Evolutionary conservation across 495 filamentous ascomycete species (phyloP).

Genomic region (Friedmanniomyces simplex): DNA sequence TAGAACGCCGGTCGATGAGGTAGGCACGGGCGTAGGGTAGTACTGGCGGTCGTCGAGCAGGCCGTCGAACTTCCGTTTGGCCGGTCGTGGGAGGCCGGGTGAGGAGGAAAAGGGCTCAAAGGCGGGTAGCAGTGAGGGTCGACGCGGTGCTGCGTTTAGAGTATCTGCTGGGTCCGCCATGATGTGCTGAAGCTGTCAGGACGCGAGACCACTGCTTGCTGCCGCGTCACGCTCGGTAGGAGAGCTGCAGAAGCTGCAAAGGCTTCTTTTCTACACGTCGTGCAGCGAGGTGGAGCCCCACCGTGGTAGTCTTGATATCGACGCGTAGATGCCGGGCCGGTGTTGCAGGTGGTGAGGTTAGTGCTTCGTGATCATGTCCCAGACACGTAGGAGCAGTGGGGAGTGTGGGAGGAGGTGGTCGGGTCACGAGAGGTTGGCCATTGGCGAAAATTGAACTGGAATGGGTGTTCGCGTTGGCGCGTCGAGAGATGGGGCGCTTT

Average conservation of each 20-base stretch:
- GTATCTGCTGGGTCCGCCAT: conserved; percentile 5
- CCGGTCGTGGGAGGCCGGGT: conserved; percentile 52
- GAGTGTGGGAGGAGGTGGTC: not conserved
- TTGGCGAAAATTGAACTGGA: not conserved
- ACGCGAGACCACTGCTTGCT: conserved; percentile 1
- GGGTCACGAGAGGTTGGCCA: not conserved
- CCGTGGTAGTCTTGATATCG: conserved; percentile 4
- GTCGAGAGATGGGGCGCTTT: not conserved
- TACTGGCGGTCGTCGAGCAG: conserved; percentile 47
- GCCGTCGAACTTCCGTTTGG: conserved; percentile 33
- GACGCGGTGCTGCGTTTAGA: conserved; percentile 7
- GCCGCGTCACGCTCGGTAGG: not conserved
- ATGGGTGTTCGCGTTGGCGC: not conserved
- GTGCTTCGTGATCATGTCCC: conserved; percentile 9
- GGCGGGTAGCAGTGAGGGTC: conserved; percentile 68
- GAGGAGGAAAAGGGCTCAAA: conserved; percentile 91
- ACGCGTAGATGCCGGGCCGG: not conserved
- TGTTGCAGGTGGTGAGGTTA: not conserved
- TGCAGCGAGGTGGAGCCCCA: not conserved
- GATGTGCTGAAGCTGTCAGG: conserved; percentile 3
- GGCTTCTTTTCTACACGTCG: not conserved
- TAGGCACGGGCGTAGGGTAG: conserved; percentile 86
- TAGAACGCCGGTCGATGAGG: conserved; percentile 83
- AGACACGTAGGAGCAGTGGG: not conserved
- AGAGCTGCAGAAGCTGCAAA: conserved; percentile 3